These are phyloP conservation scores for Fraxinus sp. DNA, from an alignment of 305 asterid genomes.

Conservation along the genomic window DNA sequence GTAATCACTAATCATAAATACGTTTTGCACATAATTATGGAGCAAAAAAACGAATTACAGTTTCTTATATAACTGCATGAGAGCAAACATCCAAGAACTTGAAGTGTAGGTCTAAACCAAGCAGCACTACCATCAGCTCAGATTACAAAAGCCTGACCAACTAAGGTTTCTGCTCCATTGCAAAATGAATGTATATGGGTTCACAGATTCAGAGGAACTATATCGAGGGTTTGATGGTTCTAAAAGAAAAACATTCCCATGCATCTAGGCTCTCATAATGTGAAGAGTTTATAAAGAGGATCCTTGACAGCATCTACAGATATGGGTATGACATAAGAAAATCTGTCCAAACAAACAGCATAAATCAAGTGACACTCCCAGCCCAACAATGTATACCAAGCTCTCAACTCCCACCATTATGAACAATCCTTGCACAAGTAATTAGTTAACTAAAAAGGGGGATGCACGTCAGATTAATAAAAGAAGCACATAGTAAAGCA, in stretches of 20 bases:
- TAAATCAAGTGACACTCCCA: not conserved
- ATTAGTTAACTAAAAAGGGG: not conserved
- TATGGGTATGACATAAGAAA: not conserved
- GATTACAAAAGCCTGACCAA: not conserved
- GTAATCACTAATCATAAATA: not conserved
- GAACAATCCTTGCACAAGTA: constrained; percentile 6
- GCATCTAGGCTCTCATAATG: not conserved
- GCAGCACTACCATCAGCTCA: not conserved
- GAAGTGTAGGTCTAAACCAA: not conserved
- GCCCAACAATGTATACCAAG: not conserved
- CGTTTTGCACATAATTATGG: not conserved
- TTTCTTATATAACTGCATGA: not conserved
- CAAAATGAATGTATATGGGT: not conserved
- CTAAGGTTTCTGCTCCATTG: not conserved
- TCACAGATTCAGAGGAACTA: not conserved
- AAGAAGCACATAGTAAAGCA: not conserved
- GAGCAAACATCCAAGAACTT: not conserved
- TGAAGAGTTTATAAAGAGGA: not conserved
- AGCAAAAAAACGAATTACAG: not conserved
- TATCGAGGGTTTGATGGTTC: not conserved
- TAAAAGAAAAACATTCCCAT: not conserved
- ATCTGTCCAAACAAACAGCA: not conserved
- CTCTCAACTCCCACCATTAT: not conserved
- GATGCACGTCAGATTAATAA: not conserved
- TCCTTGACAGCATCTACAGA: not conserved